phyloP scores from a whole-genome alignment of 2,329 filamentous ascomycete genomes.

The Diaporthe sp. region DNA sequence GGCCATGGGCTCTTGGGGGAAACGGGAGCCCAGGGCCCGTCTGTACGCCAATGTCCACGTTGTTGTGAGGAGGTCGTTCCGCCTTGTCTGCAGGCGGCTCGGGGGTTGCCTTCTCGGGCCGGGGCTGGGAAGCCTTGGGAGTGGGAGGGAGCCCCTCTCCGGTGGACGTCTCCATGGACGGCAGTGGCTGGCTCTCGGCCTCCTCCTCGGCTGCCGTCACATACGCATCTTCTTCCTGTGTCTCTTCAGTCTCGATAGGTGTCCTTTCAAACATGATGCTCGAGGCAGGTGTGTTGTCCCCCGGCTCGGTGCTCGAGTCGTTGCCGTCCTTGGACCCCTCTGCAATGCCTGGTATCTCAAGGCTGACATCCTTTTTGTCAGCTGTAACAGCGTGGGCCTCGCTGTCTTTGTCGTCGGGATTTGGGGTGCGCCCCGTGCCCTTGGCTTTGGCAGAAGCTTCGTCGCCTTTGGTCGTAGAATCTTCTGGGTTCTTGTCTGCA shows the following conservation, averaged over 20 bases:
- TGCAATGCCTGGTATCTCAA: constrained; percentile 41
- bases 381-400: constrained; percentile 20
- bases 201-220: constrained; percentile 23
- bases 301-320: constrained; percentile 33
- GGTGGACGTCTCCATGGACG: constrained; percentile 8
- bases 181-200: constrained; percentile 1
- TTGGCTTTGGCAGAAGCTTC: background rate
- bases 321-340: background rate
- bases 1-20: background rate
- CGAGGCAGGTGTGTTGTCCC: constrained; percentile 36
- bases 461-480: background rate
- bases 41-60: constrained; percentile 33
- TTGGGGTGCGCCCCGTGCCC: constrained; percentile 25
- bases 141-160: background rate
- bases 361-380: constrained; percentile 48
- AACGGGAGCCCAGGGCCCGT: constrained; percentile 23
- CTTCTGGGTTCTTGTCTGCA: background rate
- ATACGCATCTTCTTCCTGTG: constrained; percentile 31
- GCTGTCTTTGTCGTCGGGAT: constrained; percentile 46
- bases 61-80: background rate
- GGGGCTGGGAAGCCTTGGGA: constrained; percentile 3
- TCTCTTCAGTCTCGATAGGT: constrained; percentile 11
- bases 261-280: constrained; percentile 11
- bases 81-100: constrained; percentile 1
- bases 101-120: background rate